Base-by-base conservation (phyloP, 2,329 filamentous ascomycete genomes). In the Talaromyces sp. region DNA sequence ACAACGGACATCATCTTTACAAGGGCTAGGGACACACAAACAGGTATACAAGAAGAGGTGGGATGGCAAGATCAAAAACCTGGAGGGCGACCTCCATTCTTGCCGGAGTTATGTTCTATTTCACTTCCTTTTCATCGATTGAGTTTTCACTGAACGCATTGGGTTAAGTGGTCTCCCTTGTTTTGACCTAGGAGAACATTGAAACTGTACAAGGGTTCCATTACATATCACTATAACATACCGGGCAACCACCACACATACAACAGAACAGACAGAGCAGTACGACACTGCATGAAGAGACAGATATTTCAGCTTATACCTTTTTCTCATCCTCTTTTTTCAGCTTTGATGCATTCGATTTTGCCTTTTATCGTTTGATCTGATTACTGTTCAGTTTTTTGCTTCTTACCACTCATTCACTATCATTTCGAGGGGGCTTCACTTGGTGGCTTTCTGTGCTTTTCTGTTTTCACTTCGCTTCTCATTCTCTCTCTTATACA, bases 41-140 rank as follows among this genome's bases (percentile, higher is more conserved):
- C 18, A 16, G 18, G 59, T 35, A 25, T 60, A 52, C 44, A 61
- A 54, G 46, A 61, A 55, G 59, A 55, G 59, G 59, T 54, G 59
- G 59, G 59, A 61, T 55, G 50, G 59, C 59, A 61, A 42, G 59
- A 33, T 55, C 46, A 31, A 40, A 31, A 52, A 25, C 21, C 2
- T 60, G 62, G 52, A 25, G 62, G 62, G 62, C 62, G 62, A 63
- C 62, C 62, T 57, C 58, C 58, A 60, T 55, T 25, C 62, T 60
- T 63, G 62, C 62, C 54, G 57, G 62, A 57, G 50, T 56, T 63
- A n/a, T 61, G 46, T 61, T 63, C 16, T 39, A 44, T 8, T 58
- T n/a, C 60, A 21, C 59, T 63, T 50, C 37, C 2, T 63, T 60
- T 55, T 21, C 42, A n/a, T 50, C 55, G 40, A 14, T 46, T 28